Evolutionary conservation across 345 rosid species (phyloP).

Genomic region (Eucalyptus viminalis): DNA sequence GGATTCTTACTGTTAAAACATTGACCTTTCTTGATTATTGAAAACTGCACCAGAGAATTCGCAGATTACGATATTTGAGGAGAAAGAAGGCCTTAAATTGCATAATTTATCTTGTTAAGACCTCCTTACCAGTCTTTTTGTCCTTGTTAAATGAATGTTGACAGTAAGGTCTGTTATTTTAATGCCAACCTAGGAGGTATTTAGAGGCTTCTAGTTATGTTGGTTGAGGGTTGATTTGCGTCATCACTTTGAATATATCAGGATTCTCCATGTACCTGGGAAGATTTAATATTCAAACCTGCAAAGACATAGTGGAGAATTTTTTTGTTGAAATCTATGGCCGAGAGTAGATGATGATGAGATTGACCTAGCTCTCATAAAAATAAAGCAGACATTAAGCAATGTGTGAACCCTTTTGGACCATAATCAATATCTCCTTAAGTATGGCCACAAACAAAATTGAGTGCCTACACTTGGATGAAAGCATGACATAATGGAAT

Average conservation of each 20-base stretch:
- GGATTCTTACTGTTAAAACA: not conserved
- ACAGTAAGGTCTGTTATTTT: not conserved
- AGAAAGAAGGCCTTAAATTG: not conserved
- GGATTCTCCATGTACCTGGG: not conserved
- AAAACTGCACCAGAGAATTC: not conserved
- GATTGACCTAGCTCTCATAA: not conserved
- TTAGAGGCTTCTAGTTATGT: not conserved
- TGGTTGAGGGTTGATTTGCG: not conserved
- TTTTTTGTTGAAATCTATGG: not conserved
- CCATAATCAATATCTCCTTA: not conserved
- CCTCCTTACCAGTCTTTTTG: not conserved
- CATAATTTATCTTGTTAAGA: not conserved
- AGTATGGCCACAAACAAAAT: not conserved
- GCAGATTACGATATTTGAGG: not conserved
- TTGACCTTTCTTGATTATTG: not conserved
- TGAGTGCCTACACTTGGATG: not conserved
- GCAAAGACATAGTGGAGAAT: not conserved
- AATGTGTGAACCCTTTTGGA: not conserved
- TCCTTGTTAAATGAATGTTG: not conserved
- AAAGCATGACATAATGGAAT: not conserved
- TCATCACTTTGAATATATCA: not conserved
- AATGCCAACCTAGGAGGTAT: not conserved
- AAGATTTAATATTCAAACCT: not conserved
- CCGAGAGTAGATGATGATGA: not conserved
- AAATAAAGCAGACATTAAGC: not conserved